A percentile compares a stretch with the other conserved stretches of the same genome.
Conservation (phyloP, 352 stramenopile genomes). For the Globisporangium takayamanum region DNA sequence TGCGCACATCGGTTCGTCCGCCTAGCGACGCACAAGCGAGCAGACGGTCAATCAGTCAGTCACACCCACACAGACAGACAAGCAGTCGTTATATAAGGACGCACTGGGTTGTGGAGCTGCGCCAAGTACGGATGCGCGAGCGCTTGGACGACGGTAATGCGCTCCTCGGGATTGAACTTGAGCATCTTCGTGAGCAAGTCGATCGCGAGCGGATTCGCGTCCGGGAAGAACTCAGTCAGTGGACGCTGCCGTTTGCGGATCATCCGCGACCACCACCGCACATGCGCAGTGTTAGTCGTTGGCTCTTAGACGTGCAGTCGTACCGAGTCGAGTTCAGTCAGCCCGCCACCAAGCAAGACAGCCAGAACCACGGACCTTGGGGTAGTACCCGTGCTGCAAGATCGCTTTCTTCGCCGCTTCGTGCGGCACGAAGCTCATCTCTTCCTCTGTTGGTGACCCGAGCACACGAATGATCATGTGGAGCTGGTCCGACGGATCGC, state of each 20-base stretch:
- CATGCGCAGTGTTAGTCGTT: neutral
- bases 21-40: slow-evolving; percentile 20
- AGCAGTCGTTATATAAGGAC: neutral
- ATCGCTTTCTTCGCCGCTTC: slow-evolving; percentile 82
- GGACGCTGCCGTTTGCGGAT: slow-evolving; percentile 28
- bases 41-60: neutral
- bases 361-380: slow-evolving; percentile 30
- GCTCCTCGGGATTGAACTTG: slow-evolving; percentile 90
- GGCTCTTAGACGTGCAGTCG: no score
- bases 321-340: no score
- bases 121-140: slow-evolving; percentile 87
- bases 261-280: no score
- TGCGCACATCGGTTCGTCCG: slow-evolving; percentile 81
- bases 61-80: neutral
- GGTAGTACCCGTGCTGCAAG: slow-evolving; percentile 77
- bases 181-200: slow-evolving; percentile 90
- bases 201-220: slow-evolving; percentile 72
- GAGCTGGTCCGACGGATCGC: slow-evolving; percentile 78
- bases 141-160: slow-evolving; percentile 90
- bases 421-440: slow-evolving; percentile 97
- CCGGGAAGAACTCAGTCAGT: slow-evolving; percentile 80
- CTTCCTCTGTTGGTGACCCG: slow-evolving; percentile 91
- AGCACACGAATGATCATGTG: slow-evolving; percentile 88
- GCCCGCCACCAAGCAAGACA: neutral
- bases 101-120: slow-evolving; percentile 88